phyloP scores from a whole-genome alignment of 345 rosid genomes.

The Pistacia vera region DNA sequence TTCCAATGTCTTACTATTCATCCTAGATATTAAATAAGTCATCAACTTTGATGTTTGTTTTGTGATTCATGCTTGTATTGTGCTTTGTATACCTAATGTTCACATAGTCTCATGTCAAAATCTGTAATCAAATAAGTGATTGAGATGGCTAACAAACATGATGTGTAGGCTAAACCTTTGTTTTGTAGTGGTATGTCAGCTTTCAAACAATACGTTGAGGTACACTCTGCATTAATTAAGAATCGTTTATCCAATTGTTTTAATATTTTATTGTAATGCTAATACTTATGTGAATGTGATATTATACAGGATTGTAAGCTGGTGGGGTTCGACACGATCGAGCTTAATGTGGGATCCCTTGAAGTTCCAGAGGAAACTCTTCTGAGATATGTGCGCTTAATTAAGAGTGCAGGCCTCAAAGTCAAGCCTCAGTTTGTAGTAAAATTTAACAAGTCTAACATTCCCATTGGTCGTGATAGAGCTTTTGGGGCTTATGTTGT shows the following conservation, averaged over 20 bases:
- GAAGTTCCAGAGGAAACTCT: slow-evolving; percentile 85
- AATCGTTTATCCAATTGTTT: not conserved
- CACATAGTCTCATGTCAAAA: too few relatives aligned
- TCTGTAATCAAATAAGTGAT: too few relatives aligned
- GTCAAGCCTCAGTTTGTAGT: slow-evolving; percentile 82
- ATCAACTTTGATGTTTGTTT: too few relatives aligned
- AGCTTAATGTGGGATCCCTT: slow-evolving; percentile 78
- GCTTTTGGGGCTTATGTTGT: slow-evolving; percentile 83
- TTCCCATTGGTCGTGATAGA: slow-evolving; percentile 54
- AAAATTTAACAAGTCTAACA: slow-evolving; percentile 74
- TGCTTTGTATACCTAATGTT: too few relatives aligned
- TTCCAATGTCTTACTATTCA: too few relatives aligned
- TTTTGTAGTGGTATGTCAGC: slow-evolving; percentile 69
- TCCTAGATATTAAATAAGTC: too few relatives aligned
- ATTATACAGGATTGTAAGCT: slow-evolving; percentile 71
- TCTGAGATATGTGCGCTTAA: slow-evolving; percentile 77
- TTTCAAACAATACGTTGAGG: slow-evolving; percentile 55
- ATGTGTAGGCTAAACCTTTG: slow-evolving; percentile 86
- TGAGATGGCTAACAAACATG: slow-evolving; percentile 78
- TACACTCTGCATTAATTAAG: not conserved
- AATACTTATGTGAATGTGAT: slow-evolving; percentile 4
- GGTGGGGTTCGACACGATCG: slow-evolving; percentile 85
- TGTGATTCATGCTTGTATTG: too few relatives aligned
- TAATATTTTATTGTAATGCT: not conserved
- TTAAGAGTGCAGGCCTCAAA: slow-evolving; percentile 79